These are phyloP conservation scores for Mycena indigotica DNA, from an alignment of 768 basidiomycete species.

Conservation along the genomic window DNA sequence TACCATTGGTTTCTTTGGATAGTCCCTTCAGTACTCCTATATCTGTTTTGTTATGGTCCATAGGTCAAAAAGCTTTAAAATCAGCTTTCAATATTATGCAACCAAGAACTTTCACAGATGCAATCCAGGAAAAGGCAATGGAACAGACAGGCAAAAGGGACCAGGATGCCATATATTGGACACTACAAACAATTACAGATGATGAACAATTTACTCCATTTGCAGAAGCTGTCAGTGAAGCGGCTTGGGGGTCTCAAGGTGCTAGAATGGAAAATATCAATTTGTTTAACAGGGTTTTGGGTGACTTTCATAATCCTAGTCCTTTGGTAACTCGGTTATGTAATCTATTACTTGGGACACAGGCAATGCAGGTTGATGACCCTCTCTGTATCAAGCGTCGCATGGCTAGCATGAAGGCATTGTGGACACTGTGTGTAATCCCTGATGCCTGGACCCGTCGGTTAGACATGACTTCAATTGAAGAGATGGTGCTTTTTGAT, in stretches of 20 bases:
- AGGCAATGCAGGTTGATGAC: not conserved
- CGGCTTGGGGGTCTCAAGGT: slow-evolving; percentile 7
- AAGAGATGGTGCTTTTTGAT: not conserved
- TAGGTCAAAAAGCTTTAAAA: not conserved
- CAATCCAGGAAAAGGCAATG: not conserved
- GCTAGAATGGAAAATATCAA: slow-evolving; percentile 9
- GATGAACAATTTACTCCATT: slow-evolving; percentile 16
- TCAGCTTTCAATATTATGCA: not conserved
- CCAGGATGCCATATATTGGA: slow-evolving; percentile 17
- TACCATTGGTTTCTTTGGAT: not conserved
- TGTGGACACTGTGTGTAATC: slow-evolving; percentile 7
- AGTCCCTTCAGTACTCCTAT: slow-evolving; percentile 13
- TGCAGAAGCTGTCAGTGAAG: slow-evolving; percentile 13
- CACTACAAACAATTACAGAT: slow-evolving; percentile 15
- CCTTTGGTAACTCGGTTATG: slow-evolving; percentile 2
- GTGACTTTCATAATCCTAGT: slow-evolving; percentile 2
- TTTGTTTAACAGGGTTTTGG: slow-evolving; percentile 13
- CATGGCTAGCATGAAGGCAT: not conserved
- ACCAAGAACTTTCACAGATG: slow-evolving; percentile 4
- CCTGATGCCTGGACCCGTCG: not conserved
- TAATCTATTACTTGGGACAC: not conserved
- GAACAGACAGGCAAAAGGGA: slow-evolving; percentile 3
- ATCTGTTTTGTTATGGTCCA: slow-evolving; percentile 9
- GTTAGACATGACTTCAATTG: not conserved
- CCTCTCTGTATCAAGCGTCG: not conserved